A percentile compares a stretch with the other conserved stretches of the same genome.
phyloP scores from a whole-genome alignment of 129 eudicot species.

The Deinandra increscens region DNA sequence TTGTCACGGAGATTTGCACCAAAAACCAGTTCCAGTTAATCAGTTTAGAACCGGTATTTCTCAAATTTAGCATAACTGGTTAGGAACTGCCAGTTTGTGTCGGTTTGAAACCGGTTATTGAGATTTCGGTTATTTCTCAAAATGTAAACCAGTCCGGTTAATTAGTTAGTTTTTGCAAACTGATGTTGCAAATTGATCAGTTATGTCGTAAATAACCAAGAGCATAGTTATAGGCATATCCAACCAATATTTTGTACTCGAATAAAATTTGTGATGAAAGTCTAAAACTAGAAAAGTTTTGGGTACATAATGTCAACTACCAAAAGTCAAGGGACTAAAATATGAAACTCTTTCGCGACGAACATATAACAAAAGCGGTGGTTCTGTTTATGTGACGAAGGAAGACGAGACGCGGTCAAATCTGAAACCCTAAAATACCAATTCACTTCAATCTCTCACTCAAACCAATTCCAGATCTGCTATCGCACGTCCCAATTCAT shows the following conservation, averaged over 20 bases:
- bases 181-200: too few species aligned
- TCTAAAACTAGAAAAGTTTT: not conserved
- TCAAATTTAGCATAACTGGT: too few species aligned
- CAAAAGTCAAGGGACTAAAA: slow-evolving; percentile 5
- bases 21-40: too few species aligned
- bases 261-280: not conserved
- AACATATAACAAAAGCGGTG: slow-evolving; percentile 31
- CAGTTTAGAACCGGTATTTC: too few species aligned
- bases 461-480: slow-evolving; percentile 29
- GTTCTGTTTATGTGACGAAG: slow-evolving; percentile 26
- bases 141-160: too few species aligned
- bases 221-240: too few species aligned
- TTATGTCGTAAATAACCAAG: too few species aligned
- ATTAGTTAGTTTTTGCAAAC: too few species aligned
- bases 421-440: slow-evolving; percentile 32
- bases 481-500: slow-evolving; percentile 13
- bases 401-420: slow-evolving; percentile 30
- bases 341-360: slow-evolving; percentile 16
- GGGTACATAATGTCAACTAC: slow-evolving; percentile 7
- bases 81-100: too few species aligned
- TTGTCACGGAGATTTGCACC: too few species aligned
- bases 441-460: slow-evolving; percentile 26
- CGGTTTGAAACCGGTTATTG: too few species aligned
- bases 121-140: too few species aligned
- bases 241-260: not conserved